phyloP scores from a whole-genome alignment of 306 rosid genomes.

The Hippophae gyantsensis region DNA sequence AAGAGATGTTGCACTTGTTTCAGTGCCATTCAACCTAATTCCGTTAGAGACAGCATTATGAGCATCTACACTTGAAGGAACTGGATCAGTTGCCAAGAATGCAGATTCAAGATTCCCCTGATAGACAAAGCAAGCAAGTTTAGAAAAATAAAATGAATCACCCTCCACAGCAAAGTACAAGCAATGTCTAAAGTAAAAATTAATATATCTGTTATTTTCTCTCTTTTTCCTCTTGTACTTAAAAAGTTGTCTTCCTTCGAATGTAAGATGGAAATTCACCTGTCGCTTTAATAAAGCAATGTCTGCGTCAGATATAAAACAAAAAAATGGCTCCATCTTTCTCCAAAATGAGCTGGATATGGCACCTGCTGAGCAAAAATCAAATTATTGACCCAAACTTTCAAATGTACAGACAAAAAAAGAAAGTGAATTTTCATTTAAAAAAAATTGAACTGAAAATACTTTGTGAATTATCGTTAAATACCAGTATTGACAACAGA shows the following conservation, averaged over 20 bases:
- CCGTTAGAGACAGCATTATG: conserved; percentile 36
- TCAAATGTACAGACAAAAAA: conserved; percentile 14
- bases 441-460: too few relatives aligned
- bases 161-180: not conserved
- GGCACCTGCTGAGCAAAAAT: conserved; percentile 46
- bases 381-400: conserved; percentile 22
- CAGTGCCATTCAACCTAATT: conserved; percentile 30
- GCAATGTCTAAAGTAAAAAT: not conserved
- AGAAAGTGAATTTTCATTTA: conserved; percentile 4
- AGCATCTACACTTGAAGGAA: conserved; percentile 37
- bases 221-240: not conserved
- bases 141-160: not conserved
- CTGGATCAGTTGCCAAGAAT: conserved; percentile 25
- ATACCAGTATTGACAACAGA: conserved; percentile 63
- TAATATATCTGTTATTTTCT: conserved; percentile 5
- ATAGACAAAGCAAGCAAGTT: conserved; percentile 14
- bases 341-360: conserved; percentile 70
- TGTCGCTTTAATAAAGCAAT: conserved; percentile 61
- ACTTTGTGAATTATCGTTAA: conserved; percentile 13
- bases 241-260: not conserved
- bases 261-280: conserved; percentile 34
- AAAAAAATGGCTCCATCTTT: conserved; percentile 77
- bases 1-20: conserved; percentile 21
- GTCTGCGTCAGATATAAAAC: conserved; percentile 63
- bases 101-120: conserved; percentile 60